phyloP scores from a whole-genome alignment of 106 monocot species.

The Dendrobium officinale region DNA sequence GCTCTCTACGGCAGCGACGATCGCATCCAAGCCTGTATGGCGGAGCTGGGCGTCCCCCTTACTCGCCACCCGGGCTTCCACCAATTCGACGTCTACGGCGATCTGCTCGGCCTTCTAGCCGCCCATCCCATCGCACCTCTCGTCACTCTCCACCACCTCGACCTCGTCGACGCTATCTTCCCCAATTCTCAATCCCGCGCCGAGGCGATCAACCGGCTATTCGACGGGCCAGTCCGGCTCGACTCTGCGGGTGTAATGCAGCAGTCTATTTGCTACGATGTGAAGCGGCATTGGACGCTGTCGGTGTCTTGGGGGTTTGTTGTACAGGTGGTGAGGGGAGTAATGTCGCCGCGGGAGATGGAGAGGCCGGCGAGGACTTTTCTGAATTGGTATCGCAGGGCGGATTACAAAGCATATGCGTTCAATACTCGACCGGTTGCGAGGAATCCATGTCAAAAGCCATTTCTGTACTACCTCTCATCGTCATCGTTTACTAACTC shows the following conservation, averaged over 20 bases:
- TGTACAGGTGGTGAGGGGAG: slow-evolving; percentile 59
- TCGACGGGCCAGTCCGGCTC: slow-evolving; percentile 57
- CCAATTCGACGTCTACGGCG: slow-evolving; percentile 86
- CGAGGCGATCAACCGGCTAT: slow-evolving; percentile 34
- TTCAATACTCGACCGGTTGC: slow-evolving; percentile 84
- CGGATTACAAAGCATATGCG: slow-evolving; percentile 70
- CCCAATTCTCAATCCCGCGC: slow-evolving; percentile 27
- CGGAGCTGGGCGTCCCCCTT: slow-evolving; percentile 60
- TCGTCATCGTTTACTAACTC: slow-evolving; percentile 11
- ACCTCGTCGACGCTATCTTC: slow-evolving; percentile 70
- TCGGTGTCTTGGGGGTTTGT: slow-evolving; percentile 90
- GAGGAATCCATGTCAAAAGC: slow-evolving; percentile 70
- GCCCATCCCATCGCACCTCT: slow-evolving; percentile 78
- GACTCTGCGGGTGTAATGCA: slow-evolving; percentile 77
- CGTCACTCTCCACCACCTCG: slow-evolving; percentile 80
- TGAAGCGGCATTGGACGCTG: slow-evolving; percentile 49
- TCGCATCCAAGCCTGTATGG: slow-evolving; percentile 72
- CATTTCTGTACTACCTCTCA: slow-evolving; percentile 56
- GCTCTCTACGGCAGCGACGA: slow-evolving; percentile 66
- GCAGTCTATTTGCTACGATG: slow-evolving; percentile 86
- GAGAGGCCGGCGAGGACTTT: slow-evolving; percentile 90
- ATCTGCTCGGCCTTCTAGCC: slow-evolving; percentile 74
- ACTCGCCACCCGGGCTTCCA: slow-evolving; percentile 62
- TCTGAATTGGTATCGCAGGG: slow-evolving; percentile 75
- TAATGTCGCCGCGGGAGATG: slow-evolving; percentile 84